phyloP scores from a whole-genome alignment of 78 protist genomes.

The Goniomonas avonlea region DNA sequence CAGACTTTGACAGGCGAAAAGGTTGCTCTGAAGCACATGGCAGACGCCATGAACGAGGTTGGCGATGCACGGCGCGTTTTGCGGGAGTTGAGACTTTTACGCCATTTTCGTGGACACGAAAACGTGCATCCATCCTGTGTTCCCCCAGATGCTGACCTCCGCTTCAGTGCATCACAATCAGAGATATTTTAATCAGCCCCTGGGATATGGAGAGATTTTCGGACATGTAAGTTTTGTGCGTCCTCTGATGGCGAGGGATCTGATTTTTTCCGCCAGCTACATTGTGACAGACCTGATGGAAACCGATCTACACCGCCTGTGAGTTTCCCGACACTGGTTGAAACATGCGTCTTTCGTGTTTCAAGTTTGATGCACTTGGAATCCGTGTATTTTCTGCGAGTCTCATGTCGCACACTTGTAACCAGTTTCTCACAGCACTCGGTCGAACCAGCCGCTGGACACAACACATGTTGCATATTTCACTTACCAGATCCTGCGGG shows the following conservation, averaged over 20 bases:
- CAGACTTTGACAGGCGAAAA: background rate
- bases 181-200: constrained; percentile 34
- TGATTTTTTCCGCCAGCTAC: constrained; percentile 17
- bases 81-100: constrained; percentile 83
- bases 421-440: constrained; percentile 86
- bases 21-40: constrained; percentile 88
- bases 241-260: too few relatives aligned
- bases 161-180: too few relatives aligned
- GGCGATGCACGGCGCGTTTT: constrained; percentile 83
- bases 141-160: too few relatives aligned
- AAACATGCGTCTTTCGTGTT: background rate
- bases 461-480: background rate
- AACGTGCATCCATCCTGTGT: too few relatives aligned
- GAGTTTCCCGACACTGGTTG: constrained; percentile 47
- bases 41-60: constrained; percentile 70
- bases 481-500: constrained; percentile 39
- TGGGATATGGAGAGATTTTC: background rate
- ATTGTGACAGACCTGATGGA: constrained; percentile 84
- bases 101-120: constrained; percentile 58
- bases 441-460: background rate
- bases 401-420: constrained; percentile 79
- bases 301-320: constrained; percentile 88
- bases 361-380: too few relatives aligned
- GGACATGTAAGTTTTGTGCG: too few relatives aligned
- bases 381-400: too few relatives aligned